A percentile compares a stretch with the other conserved stretches of the same genome.
Conservation (phyloP, 1,139 yeast genomes). For the Suhomyces bokatorum region DNA sequence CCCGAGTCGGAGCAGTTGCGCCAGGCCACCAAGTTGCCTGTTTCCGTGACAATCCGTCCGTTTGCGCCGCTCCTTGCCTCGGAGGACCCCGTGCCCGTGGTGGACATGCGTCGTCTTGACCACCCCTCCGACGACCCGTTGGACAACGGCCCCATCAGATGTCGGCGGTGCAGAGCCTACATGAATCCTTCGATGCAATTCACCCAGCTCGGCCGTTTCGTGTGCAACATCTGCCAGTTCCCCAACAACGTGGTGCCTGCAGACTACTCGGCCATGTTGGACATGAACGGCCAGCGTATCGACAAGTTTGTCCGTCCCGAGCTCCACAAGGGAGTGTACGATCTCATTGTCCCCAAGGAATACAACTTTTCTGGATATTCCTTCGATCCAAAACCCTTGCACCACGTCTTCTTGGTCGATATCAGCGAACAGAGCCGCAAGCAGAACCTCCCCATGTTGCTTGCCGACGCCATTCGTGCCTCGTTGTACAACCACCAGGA, state of each 20-base stretch:
- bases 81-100: constrained; percentile 65
- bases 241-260: constrained; percentile 65
- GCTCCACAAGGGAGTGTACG: constrained; percentile 80
- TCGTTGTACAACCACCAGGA: constrained; percentile 39
- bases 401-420: constrained; percentile 79
- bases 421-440: constrained; percentile 63
- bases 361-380: constrained; percentile 55
- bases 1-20: constrained; percentile 77
- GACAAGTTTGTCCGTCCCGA: constrained; percentile 75
- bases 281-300: constrained; percentile 54
- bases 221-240: constrained; percentile 87
- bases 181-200: constrained; percentile 84
- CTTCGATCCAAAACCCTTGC: constrained; percentile 43
- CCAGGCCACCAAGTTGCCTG: constrained; percentile 71
- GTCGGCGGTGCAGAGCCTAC: constrained; percentile 88
- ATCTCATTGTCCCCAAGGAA: constrained; percentile 71
- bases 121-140: constrained; percentile 25
- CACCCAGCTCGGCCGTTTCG: constrained; percentile 61
- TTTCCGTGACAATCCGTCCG: constrained; percentile 80
- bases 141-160: constrained; percentile 75
- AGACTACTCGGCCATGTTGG: constrained; percentile 67
- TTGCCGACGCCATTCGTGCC: constrained; percentile 72
- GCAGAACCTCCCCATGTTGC: constrained; percentile 62
- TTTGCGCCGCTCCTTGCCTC: constrained; percentile 60
- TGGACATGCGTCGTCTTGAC: constrained; percentile 54